Base-by-base conservation (phyloP, 345 rosid genomes). In the Abelmoschus esculentus region DNA sequence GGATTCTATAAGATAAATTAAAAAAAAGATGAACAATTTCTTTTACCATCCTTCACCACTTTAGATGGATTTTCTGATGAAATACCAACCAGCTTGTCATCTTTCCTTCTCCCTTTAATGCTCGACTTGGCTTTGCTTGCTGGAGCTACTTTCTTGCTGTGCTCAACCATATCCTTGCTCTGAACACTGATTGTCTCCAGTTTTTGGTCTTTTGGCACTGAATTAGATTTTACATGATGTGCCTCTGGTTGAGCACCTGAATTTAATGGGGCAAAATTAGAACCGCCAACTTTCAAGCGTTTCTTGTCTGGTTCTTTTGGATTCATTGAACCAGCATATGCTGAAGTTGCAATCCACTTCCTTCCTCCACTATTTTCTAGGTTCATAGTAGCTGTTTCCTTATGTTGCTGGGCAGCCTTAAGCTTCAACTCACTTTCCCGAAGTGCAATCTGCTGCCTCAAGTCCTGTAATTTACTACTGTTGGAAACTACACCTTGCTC, bases 361-460 rank as follows among this genome's bases (percentile, higher is more conserved):
- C 83, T 80, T 46, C 61, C 64, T 13, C 69, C 74, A 76, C 76
- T 80, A 71, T 65, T 64, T 61, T 76, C 72, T 32, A 65, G 53
- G 73, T 74, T 81, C 69, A 65, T 29, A 61, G 76, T 54, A n/a
- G 85, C 71, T 29, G 72, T 70, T 67, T 85, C 93, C 80, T 82
- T 89, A 61, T 73, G 86, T 67, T 84, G 90, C 79, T 77, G 87
- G 44, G 82, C 76, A 44, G 85, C 81, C 86, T 83, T 95, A 63
- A 85, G 85, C 85, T 84, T 95, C 83, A 85, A 82, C 76, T 89
- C 90, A 70, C 72, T 85, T 83, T 95, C 99, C 59, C 96, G 87
- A 63, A 78, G 83, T 15, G 96, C 96, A 85, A 95, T 95, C 89
- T 88, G 92, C 87, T 87, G 96, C 82, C 89, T 86, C 80, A 95